Conservation (phyloP, 2,329 filamentous ascomycete genomes). For the Paraphoma chrysanthemicola region DNA sequence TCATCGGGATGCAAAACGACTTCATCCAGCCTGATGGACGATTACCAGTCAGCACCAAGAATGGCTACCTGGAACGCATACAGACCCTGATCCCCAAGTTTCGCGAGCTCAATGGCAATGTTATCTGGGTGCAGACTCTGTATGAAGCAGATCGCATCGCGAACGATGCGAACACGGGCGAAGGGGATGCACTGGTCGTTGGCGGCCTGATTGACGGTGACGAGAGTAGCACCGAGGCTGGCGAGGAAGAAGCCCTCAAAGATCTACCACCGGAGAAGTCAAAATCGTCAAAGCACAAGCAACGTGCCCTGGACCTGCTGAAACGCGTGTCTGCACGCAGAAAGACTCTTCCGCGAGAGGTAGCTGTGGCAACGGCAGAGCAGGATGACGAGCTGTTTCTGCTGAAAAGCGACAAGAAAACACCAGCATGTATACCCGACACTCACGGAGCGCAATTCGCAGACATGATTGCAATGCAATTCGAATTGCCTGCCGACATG, state of each 20-base stretch:
- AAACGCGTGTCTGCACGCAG: slow-evolving; percentile 45
- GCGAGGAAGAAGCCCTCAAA: slow-evolving; percentile 39
- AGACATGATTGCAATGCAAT: slow-evolving; percentile 56
- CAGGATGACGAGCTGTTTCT: slow-evolving; percentile 58
- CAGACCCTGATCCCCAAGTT: slow-evolving; percentile 73
- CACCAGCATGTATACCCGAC: slow-evolving; percentile 51
- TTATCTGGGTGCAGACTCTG: slow-evolving; percentile 85
- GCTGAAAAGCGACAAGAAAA: slow-evolving; percentile 43
- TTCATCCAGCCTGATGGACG: slow-evolving; percentile 75
- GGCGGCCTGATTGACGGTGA: slow-evolving; percentile 46
- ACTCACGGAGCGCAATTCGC: slow-evolving; percentile 59
- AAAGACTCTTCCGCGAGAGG: slow-evolving; percentile 34
- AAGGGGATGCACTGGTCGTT: slow-evolving; percentile 54
- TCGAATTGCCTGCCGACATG: slow-evolving; percentile 59
- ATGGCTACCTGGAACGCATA: slow-evolving; percentile 72
- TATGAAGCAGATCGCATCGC: slow-evolving; percentile 69
- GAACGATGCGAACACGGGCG: slow-evolving; percentile 57
- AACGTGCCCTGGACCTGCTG: slow-evolving; percentile 46
- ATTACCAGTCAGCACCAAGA: slow-evolving; percentile 68
- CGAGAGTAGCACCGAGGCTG: slow-evolving; percentile 42
- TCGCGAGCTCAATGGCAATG: slow-evolving; percentile 68
- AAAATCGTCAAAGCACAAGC: slow-evolving; percentile 43
- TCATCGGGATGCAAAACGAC: slow-evolving; percentile 91
- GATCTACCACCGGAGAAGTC: slow-evolving; percentile 39
- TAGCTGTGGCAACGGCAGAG: slow-evolving; percentile 34